These are phyloP conservation scores for Tricholoma hemisulphureum DNA, from an alignment of 768 basidiomycete genomes.

Conservation along the genomic window DNA sequence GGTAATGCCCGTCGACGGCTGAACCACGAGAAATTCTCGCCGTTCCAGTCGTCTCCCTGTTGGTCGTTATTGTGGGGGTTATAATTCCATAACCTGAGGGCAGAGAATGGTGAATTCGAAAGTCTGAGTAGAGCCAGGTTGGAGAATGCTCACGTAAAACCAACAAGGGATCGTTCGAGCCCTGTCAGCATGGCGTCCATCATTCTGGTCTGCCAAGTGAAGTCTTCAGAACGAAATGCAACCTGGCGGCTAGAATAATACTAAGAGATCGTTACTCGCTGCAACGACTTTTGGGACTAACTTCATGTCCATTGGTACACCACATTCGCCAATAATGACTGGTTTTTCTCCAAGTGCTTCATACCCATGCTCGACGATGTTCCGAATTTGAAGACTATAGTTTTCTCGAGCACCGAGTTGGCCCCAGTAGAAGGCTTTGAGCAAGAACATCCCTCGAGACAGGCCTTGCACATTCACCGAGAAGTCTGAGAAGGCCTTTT, in stretches of 20 bases:
- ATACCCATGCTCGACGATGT: slow-evolving; percentile 70
- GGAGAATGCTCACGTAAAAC: slow-evolving; percentile 71
- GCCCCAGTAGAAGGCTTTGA: slow-evolving; percentile 86
- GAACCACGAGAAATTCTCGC: slow-evolving; percentile 98
- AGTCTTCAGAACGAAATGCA: slow-evolving; percentile 73
- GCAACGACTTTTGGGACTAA: slow-evolving; percentile 36
- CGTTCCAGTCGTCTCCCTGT: slow-evolving; percentile 88
- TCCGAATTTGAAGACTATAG: slow-evolving; percentile 77
- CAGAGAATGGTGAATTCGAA: not conserved
- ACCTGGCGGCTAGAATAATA: slow-evolving; percentile 52
- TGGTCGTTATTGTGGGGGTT: slow-evolving; percentile 83
- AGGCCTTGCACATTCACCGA: slow-evolving; percentile 92
- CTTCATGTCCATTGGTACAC: slow-evolving; percentile 98
- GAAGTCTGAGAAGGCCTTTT: slow-evolving; percentile 80
- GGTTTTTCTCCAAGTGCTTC: slow-evolving; percentile 76
- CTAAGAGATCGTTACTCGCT: not conserved
- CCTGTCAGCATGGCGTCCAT: slow-evolving; percentile 92
- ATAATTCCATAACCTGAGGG: slow-evolving; percentile 85
- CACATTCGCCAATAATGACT: slow-evolving; percentile 88
- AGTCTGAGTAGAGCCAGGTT: not conserved
- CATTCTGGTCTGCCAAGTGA: slow-evolving; percentile 83
- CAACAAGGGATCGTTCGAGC: slow-evolving; percentile 71
- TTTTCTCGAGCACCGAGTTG: slow-evolving; percentile 79
- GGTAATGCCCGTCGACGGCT: slow-evolving; percentile 58
- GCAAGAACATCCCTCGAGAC: slow-evolving; percentile 81